Evolutionary conservation across 257 asterid genomes (phyloP).

Genomic region (Lycium ferocissimum): DNA sequence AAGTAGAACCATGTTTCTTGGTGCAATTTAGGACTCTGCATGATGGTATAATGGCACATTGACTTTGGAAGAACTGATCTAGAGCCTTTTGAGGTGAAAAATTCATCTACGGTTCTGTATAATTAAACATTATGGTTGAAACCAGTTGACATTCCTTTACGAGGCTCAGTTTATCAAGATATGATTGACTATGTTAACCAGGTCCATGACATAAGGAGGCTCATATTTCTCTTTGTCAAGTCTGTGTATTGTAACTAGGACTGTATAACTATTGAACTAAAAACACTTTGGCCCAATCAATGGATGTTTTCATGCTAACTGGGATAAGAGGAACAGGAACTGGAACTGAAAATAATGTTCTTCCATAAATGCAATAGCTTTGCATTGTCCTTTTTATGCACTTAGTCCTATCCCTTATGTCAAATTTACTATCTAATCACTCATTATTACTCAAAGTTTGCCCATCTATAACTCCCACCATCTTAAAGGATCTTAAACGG

Average conservation of each 20-base stretch:
- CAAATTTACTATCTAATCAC: background rate
- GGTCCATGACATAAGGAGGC: background rate
- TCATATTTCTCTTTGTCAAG: background rate
- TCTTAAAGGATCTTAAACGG: background rate
- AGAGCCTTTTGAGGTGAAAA: background rate
- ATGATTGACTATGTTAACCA: background rate
- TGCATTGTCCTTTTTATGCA: background rate
- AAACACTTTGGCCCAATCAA: background rate
- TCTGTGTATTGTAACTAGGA: background rate
- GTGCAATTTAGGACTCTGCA: background rate
- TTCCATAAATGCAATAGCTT: background rate
- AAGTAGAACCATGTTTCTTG: background rate
- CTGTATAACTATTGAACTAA: background rate
- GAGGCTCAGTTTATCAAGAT: background rate
- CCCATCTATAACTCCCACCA: background rate
- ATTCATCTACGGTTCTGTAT: background rate
- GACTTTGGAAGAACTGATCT: constrained; percentile 8
- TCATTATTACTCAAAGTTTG: background rate
- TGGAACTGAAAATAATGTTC: background rate
- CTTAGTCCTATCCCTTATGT: background rate
- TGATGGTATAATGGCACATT: background rate
- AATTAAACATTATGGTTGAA: background rate
- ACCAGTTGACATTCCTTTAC: background rate
- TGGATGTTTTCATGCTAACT: background rate
- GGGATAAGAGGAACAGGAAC: background rate